Base-by-base conservation (phyloP, 169 alveolate genomes). In the Plasmodium gonderi region DNA sequence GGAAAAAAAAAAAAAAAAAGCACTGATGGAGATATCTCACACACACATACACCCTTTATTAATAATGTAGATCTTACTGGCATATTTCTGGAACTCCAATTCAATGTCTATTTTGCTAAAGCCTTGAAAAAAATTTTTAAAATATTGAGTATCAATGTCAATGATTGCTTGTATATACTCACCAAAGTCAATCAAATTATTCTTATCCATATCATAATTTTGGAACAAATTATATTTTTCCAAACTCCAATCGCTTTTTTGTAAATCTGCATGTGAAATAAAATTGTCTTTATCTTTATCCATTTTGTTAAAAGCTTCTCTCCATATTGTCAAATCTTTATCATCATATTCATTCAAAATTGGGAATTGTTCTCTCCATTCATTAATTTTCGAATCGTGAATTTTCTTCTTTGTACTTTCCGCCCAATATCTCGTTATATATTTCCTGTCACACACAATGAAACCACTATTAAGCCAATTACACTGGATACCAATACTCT, bases 181-280 rank as follows among this genome's bases (percentile, higher is more conserved):
- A 47, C 96, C 96, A 42, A 94, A 92, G 74, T 94, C 96, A 31
- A 94, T 94, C 80, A 94, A 60, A 65, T 94, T 94, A 83, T 94
- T 94, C 79, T 79, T 51, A 68, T 94, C 96, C 87, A 79, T 65
- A 29, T 94, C 96, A 87, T 92, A 94, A 64, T 79, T 92, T 85
- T 89, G 92, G 14, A 85, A 80, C 1, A 77, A 44, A 45, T 75
- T 75, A 93, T 91, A 83, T 60, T 75, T 81, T 78, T 76, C 93
- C 51, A 87, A 54, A 77, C 91, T 91, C 92, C 91, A 87, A 67
- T 85, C 95, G 69, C 93, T 82, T 72, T 94, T 94, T 65, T 94
- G 96, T 74, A 94, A 78, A 69, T 94, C 96, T 36, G 96, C 96
- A 64, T 82, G 96, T 0, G 95, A 91, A 11, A 94, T 91, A 74